Base-by-base conservation (phyloP, 768 basidiomycete species). In the Dioszegia crocea region DNA sequence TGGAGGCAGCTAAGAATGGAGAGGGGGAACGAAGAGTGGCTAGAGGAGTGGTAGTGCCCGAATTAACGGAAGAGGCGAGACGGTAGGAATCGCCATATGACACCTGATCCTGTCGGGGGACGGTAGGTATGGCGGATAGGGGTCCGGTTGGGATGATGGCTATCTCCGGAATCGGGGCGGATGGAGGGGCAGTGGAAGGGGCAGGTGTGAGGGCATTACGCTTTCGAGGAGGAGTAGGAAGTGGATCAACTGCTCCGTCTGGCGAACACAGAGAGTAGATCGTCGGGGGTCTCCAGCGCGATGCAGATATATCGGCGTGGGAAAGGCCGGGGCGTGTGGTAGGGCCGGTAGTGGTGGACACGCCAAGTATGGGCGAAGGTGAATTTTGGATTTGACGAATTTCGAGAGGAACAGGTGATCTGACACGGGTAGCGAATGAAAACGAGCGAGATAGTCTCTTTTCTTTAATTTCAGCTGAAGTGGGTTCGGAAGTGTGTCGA, bases 261-360 rank as follows among this genome's bases (percentile, higher is more conserved):
- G 68, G 68, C 11, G 65, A 66, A 43, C 68, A 70, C 4, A 70
- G 33, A 3, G 61, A 58, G 59, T 56, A 56, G 6, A 64, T 41
- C 2, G 63, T 52, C 23, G 59, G 53, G 23, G 57, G 38, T 8
- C 59, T 56, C 44, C 63, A 38, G 12, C 52, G 9, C 26, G 17
- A 54, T 56, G 19, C 29, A 17, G 46, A 56, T 57, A 24, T 48
- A 58, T n/a, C 47, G 30, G n/a, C 51, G 3, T n/a, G n/a, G n/a
- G n/a, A n/a, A n/a, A n/a, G n/a, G n/a, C n/a, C n/a, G n/a, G n/a
- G n/a, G n/a, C n/a, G n/a, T n/a, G n/a, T n/a, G n/a, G n/a, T n/a
- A n/a, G n/a, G n/a, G n/a, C n/a, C n/a, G n/a, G n/a, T n/a, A n/a
- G n/a, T n/a, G n/a, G n/a, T n/a, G n/a, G n/a, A n/a, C n/a, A n/a